Evolutionary conservation across 805 yeast species (phyloP).

Genomic region (Metschnikowia reukaufii): DNA sequence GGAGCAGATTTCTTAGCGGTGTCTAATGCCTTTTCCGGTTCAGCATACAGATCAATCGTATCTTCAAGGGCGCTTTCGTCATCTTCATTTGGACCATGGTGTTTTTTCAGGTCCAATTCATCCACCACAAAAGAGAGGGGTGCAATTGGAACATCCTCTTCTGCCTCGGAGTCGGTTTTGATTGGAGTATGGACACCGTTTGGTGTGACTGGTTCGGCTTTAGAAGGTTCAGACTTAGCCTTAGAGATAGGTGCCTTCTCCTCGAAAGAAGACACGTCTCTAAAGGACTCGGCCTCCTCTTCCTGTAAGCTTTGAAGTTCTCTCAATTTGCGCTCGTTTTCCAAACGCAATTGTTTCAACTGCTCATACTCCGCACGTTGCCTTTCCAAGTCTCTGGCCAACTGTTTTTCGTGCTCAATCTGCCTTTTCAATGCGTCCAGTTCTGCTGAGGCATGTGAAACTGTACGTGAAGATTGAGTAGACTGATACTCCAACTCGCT

Average conservation of each 20-base stretch:
- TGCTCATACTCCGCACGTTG: slow-evolving; percentile 38
- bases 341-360: slow-evolving; percentile 28
- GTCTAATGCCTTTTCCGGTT: background rate
- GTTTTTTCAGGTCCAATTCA: slow-evolving; percentile 23
- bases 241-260: background rate
- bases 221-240: background rate
- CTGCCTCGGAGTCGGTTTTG: slow-evolving; percentile 11
- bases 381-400: slow-evolving; percentile 39
- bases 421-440: slow-evolving; percentile 32
- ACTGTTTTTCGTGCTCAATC: slow-evolving; percentile 38
- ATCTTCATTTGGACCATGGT: slow-evolving; percentile 1
- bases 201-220: background rate
- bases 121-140: slow-evolving; percentile 24
- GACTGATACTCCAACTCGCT: slow-evolving; percentile 21
- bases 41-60: background rate
- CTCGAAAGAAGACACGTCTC: slow-evolving; percentile 1
- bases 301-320: slow-evolving; percentile 20
- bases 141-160: slow-evolving; percentile 24
- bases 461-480: background rate
- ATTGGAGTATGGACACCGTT: background rate
- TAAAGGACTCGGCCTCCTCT: slow-evolving; percentile 11
- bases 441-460: slow-evolving; percentile 23
- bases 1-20: background rate
- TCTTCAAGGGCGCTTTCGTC: background rate
- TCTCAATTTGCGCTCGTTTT: slow-evolving; percentile 28